Percentiles rank a stretch among this genome's conserved stretches.
Evolutionary conservation across 768 basidiomycete genomes (phyloP).

Genomic region (Tulasnella calospora): DNA sequence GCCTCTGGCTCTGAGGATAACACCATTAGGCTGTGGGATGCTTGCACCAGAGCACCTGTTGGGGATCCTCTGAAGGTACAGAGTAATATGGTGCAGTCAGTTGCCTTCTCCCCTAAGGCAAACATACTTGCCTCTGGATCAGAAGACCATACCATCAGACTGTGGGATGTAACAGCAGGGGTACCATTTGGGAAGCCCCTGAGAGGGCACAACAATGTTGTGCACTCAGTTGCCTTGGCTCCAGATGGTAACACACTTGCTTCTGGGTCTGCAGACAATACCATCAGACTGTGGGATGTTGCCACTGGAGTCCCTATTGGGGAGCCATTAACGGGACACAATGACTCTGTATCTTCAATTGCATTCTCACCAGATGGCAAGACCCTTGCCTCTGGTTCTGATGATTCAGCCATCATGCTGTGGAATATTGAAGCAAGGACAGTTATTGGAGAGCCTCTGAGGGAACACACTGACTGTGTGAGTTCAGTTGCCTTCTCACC

Average conservation of each 20-base stretch:
- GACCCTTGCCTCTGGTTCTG: too few species aligned
- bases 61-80: not conserved
- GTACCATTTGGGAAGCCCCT: not conserved
- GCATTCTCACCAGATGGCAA: too few species aligned
- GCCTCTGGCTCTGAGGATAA: slow-evolving; percentile 19
- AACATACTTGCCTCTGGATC: not conserved
- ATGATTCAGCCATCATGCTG: too few species aligned
- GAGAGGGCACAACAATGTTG: not conserved
- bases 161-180: slow-evolving; percentile 15
- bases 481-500: too few species aligned
- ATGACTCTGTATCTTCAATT: too few species aligned
- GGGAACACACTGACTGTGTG: too few species aligned
- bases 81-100: not conserved
- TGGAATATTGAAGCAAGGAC: too few species aligned
- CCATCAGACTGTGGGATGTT: not conserved
- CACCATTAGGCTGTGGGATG: slow-evolving; percentile 12
- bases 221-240: slow-evolving; percentile 22
- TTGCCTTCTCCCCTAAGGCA: not conserved
- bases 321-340: too few species aligned
- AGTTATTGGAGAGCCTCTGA: too few species aligned
- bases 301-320: too few species aligned
- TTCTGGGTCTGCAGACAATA: slow-evolving; percentile 19
- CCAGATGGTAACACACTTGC: slow-evolving; percentile 18
- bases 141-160: not conserved
- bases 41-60: not conserved